Evolutionary conservation across 768 basidiomycete species (phyloP), one percentile per base, ranked within the genome.

Genomic region (Suillus paluster): DNA sequence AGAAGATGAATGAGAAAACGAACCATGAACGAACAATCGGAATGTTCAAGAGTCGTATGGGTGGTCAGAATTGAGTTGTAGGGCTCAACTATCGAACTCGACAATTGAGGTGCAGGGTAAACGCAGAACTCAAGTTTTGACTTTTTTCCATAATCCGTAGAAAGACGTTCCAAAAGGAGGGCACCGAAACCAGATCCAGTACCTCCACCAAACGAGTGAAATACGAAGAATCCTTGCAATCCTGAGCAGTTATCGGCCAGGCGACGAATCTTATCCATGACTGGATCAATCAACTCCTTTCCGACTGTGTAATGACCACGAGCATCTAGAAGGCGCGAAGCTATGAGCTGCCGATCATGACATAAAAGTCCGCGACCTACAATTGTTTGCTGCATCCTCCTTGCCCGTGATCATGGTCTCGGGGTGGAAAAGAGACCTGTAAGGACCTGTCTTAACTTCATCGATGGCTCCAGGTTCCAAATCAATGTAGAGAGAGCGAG

Each of bases 1-100:
- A 23, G 33, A 6, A 56, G n/a, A 25, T 11, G 52, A 23, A 36
- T 27, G 38, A 59, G 23, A 27, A 15, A 12, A 59, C 58, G 56
- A 65, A 91, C 97, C 97, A 99, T 99, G 85, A 99, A 99, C 41
- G 97, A 98, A 78, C 97, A 99, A 81, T 99, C 97, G n/a, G 97
- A 97, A 80, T 99, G 97, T 78, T 99, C 97, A 62, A 99, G 89
- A 60, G 97, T 99, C 46, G 97, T 98, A 78, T 99, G 97, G 54
- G 97, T 99, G 53, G 97, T 99, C 64, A 99, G 83, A 58, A 97
- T 92, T 1, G 92, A 92, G 85, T 99, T 99, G 83, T 99, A 99
- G 2, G 97, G 97, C 79, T 99, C 97, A 48, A 99, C 97, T 64
- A 99, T 92, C 39, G 97, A 98, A 80, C 90, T 97, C 53, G 94